A percentile compares a stretch with the other conserved stretches of the same genome.
Evolutionary conservation across 1,139 yeast genomes (phyloP).

Genomic region (Yamadazyma trypodendri): DNA sequence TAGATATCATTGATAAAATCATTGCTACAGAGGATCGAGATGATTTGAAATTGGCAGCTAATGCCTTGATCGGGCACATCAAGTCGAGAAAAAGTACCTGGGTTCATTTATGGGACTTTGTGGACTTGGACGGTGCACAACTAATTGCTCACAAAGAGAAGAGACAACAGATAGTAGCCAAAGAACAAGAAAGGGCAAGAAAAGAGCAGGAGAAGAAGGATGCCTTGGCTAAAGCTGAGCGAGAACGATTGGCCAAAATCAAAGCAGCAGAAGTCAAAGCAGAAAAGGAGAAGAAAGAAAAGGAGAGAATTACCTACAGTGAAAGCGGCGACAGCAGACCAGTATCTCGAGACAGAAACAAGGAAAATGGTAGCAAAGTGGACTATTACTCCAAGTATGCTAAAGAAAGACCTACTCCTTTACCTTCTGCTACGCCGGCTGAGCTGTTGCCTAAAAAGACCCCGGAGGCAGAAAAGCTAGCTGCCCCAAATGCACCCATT

Average conservation of each 20-base stretch:
- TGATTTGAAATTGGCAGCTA: slow-evolving; percentile 77
- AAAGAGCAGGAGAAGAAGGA: slow-evolving; percentile 16
- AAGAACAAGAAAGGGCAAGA: slow-evolving; percentile 12
- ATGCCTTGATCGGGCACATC: slow-evolving; percentile 73
- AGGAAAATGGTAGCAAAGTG: slow-evolving; percentile 20
- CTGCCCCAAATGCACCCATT: too few species aligned
- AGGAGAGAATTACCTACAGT: slow-evolving; percentile 22
- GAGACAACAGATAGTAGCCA: slow-evolving; percentile 21
- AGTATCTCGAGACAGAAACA: slow-evolving; percentile 17
- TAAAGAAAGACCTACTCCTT: background rate
- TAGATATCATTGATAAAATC: slow-evolving; percentile 49
- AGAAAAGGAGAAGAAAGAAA: slow-evolving; percentile 10
- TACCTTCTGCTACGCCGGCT: background rate
- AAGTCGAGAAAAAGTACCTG: slow-evolving; percentile 57
- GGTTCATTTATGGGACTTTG: slow-evolving; percentile 60
- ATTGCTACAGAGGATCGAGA: slow-evolving; percentile 62
- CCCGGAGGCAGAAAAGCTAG: too few species aligned
- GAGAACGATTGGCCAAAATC: slow-evolving; percentile 16
- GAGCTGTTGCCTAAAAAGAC: too few species aligned
- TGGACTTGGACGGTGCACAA: slow-evolving; percentile 40
- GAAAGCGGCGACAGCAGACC: slow-evolving; percentile 13
- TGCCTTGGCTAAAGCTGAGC: slow-evolving; percentile 25
- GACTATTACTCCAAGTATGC: slow-evolving; percentile 34
- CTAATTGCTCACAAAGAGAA: slow-evolving; percentile 22
- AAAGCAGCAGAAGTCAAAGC: slow-evolving; percentile 15